Conservation (phyloP, 208 protist species). For the Wallacemonas sp. region DNA sequence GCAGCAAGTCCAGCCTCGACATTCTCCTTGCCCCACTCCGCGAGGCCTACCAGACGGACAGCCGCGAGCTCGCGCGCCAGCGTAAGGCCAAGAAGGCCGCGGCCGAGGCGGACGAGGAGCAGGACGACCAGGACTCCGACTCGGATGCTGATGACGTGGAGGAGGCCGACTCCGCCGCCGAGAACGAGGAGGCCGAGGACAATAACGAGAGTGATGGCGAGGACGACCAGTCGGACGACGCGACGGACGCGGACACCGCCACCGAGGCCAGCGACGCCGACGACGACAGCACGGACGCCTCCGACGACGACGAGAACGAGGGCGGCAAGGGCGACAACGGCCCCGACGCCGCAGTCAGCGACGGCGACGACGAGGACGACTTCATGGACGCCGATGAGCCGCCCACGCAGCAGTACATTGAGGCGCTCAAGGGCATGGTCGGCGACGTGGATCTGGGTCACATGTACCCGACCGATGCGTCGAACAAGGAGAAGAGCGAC, state of each 20-base stretch:
- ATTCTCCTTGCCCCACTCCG: slow-evolving; percentile 76
- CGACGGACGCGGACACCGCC: slow-evolving; percentile 18
- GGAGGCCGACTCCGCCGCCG: slow-evolving; percentile 1
- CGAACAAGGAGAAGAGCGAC: slow-evolving; percentile 80
- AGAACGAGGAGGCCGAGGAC: slow-evolving; percentile 10
- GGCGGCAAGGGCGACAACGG: slow-evolving; percentile 25
- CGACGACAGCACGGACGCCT: slow-evolving; percentile 3
- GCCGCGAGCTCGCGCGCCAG: slow-evolving; percentile 69
- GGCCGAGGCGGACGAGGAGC: slow-evolving; percentile 29
- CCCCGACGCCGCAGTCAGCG: slow-evolving; percentile 13
- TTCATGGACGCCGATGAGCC: slow-evolving; percentile 71
- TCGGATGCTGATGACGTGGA: slow-evolving; percentile 17
- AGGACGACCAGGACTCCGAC: slow-evolving; percentile 34
- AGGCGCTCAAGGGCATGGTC: slow-evolving; percentile 82
- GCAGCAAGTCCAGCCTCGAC: slow-evolving; percentile 57
- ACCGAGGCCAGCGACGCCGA: slow-evolving; percentile 20
- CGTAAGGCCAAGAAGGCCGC: slow-evolving; percentile 49
- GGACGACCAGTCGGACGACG: slow-evolving; percentile 19
- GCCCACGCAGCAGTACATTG: slow-evolving; percentile 86
- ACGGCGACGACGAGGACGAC: slow-evolving; percentile 22
- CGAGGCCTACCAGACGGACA: slow-evolving; percentile 84
- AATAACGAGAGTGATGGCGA: slow-evolving; percentile 14
- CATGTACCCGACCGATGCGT: slow-evolving; percentile 72
- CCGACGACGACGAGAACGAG: slow-evolving; percentile 26
- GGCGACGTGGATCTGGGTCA: slow-evolving; percentile 84